Evolutionary conservation across 257 asterid genomes (phyloP).

Genomic region (Henckelia pumila): DNA sequence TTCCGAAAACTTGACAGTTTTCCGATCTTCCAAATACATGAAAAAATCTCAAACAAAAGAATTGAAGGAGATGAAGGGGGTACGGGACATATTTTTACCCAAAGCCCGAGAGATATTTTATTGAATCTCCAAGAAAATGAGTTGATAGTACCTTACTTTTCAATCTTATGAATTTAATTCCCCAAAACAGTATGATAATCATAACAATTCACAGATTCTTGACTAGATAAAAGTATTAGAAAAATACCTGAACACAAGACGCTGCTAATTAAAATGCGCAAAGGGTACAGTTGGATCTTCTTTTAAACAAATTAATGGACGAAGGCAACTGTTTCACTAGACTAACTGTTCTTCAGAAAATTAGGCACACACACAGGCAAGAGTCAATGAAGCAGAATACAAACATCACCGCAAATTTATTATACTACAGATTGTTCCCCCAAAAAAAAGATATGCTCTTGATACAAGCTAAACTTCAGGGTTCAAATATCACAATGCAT

Average conservation of each 20-base stretch:
- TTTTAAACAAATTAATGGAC: background rate
- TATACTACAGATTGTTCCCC: background rate
- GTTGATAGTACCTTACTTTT: background rate
- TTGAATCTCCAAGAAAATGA: too few relatives aligned
- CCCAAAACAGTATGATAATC: background rate
- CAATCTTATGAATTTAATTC: background rate
- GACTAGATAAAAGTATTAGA: background rate
- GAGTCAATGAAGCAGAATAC: background rate
- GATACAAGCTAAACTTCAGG: background rate
- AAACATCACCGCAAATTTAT: background rate
- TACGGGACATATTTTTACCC: background rate
- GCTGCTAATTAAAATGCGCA: background rate
- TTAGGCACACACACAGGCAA: background rate
- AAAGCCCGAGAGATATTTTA: background rate
- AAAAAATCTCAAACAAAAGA: background rate
- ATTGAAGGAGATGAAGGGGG: background rate
- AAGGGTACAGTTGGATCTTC: background rate
- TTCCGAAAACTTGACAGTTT: slow-evolving; percentile 36
- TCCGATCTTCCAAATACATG: slow-evolving; percentile 37
- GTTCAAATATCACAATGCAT: background rate
- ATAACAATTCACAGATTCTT: slow-evolving; percentile 1
- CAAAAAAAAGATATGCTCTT: background rate
- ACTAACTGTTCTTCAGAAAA: background rate
- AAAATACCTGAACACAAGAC: background rate
- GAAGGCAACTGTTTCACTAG: background rate